A percentile compares a stretch with the other conserved stretches of the same genome.
phyloP scores from a whole-genome alignment of 371 early-diverging fungal genomes.

The Coemansia sp. region DNA sequence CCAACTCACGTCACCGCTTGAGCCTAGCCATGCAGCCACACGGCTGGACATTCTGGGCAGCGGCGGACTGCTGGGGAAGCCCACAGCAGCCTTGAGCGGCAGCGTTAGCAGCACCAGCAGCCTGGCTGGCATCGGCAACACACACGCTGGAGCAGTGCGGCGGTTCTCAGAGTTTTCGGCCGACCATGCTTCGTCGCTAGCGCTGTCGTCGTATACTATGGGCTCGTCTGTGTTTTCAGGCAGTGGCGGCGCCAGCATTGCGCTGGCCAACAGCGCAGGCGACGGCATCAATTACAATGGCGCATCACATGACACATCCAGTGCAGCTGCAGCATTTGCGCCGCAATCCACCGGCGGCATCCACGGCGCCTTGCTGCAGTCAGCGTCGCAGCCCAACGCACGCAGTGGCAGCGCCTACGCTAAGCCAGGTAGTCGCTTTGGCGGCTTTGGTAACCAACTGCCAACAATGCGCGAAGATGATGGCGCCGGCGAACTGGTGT shows the following conservation, averaged over 20 bases:
- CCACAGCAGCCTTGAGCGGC: constrained; percentile 14
- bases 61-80: background rate
- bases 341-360: constrained; percentile 10
- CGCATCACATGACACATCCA: constrained; percentile 18
- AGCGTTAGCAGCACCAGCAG: constrained; percentile 24
- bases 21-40: constrained; percentile 5
- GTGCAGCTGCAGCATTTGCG: constrained; percentile 1
- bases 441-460: constrained; percentile 28
- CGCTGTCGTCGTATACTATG: constrained; percentile 31
- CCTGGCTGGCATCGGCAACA: constrained; percentile 5
- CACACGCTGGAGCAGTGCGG: constrained; percentile 13
- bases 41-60: constrained; percentile 11
- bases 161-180: constrained; percentile 31
- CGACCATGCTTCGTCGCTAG: constrained; percentile 17
- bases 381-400: background rate
- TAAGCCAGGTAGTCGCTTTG: constrained; percentile 8
- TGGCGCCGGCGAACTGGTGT: constrained; percentile 2
- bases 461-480: constrained; percentile 48
- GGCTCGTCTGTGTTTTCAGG: constrained; percentile 9
- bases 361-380: constrained; percentile 6
- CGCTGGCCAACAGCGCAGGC: background rate
- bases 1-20: constrained; percentile 17
- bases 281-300: constrained; percentile 23
- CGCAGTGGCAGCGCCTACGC: constrained; percentile 14
- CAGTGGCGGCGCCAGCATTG: constrained; percentile 7